A percentile compares a stretch with the other conserved stretches of the same genome.
phyloP scores from a whole-genome alignment of 768 basidiomycete genomes.

The Boletus bicolor region DNA sequence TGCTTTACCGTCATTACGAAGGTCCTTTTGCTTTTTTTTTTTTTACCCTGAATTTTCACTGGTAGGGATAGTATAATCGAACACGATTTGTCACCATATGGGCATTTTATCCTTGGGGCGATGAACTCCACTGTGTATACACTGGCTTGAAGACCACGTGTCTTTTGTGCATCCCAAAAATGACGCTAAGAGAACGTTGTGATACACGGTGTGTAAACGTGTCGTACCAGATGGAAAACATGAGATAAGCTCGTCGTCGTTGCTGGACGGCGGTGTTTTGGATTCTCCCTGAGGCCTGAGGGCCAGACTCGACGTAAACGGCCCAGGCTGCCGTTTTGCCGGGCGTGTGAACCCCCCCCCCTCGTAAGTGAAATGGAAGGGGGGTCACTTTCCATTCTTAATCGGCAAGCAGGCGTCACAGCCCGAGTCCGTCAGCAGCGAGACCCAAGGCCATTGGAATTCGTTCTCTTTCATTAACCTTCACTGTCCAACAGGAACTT shows the following conservation, averaged over 20 bases:
- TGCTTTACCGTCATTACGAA: constrained; percentile 19
- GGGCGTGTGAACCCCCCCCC: constrained; percentile 12
- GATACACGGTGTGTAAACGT: constrained; percentile 18
- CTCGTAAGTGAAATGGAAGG: constrained; percentile 15
- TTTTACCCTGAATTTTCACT: constrained; percentile 7
- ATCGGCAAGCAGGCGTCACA: constrained; percentile 22
- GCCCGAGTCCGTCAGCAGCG: constrained; percentile 22
- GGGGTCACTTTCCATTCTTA: constrained; percentile 27
- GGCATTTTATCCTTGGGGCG: background rate
- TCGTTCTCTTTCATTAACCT: constrained; percentile 20
- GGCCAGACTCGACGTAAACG: background rate
- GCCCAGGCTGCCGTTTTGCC: background rate
- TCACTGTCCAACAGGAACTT: constrained; percentile 16
- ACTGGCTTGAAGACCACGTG: background rate
- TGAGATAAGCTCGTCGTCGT: background rate
- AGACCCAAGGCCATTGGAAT: constrained; percentile 21
- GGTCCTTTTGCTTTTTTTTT: constrained; percentile 3
- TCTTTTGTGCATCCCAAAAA: background rate
- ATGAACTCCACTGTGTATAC: no score
- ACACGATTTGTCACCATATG: constrained; percentile 13
- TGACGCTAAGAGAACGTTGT: background rate
- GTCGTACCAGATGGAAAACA: background rate
- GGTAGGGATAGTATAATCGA: constrained; percentile 17
- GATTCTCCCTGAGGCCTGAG: no score
- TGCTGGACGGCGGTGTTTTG: background rate